A percentile compares a stretch with the other conserved stretches of the same genome.
Evolutionary conservation across 441 rosid species (phyloP).

Genomic region (Adansonia grandidieri): DNA sequence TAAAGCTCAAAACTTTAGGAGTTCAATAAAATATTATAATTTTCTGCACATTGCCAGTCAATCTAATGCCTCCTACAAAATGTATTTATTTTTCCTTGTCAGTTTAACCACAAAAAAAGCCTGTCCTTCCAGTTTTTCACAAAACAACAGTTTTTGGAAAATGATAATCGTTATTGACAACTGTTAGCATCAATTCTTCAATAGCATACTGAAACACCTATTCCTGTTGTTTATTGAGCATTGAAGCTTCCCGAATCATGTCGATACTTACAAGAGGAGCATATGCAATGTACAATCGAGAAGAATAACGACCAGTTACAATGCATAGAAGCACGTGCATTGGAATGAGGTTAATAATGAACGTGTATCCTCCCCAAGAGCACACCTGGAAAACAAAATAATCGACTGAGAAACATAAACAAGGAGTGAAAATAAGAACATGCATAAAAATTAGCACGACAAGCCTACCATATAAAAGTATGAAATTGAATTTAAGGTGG

Average conservation of each 20-base stretch:
- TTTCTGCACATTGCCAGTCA: background rate
- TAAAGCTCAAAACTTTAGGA: background rate
- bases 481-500: constrained; percentile 87
- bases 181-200: constrained; percentile 3
- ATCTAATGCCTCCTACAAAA: background rate
- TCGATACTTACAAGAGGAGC: constrained; percentile 89
- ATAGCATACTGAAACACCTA: constrained; percentile 14
- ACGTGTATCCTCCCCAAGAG: constrained; percentile 99
- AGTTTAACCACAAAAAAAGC: background rate
- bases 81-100: background rate
- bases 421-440: constrained; percentile 26
- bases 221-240: constrained; percentile 19
- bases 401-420: constrained; percentile 24
- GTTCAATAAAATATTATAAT: background rate
- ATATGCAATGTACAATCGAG: constrained; percentile 91
- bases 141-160: background rate
- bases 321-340: constrained; percentile 97
- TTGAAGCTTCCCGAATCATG: constrained; percentile 13
- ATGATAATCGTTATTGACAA: constrained; percentile 9
- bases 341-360: constrained; percentile 96
- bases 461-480: constrained; percentile 90
- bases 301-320: constrained; percentile 93
- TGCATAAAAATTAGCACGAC: constrained; percentile 28
- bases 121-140: constrained; percentile 5
- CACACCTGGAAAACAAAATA: constrained; percentile 68